phyloP scores from a whole-genome alignment of 495 filamentous ascomycete genomes.

The Trichoderma erinaceum region DNA sequence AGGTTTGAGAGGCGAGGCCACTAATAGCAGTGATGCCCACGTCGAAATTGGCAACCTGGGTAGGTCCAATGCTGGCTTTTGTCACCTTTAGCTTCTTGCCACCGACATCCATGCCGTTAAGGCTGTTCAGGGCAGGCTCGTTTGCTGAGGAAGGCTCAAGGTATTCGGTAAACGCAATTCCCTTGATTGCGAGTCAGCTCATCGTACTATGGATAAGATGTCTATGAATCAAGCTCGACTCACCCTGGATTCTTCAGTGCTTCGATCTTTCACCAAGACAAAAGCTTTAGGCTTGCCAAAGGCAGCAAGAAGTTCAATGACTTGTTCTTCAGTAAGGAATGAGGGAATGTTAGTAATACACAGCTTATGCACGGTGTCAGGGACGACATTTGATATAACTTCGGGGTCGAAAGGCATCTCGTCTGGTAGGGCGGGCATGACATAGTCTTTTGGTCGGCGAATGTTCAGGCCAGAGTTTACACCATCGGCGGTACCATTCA shows the following conservation, averaged over 20 bases:
- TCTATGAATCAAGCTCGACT: constrained; percentile 30
- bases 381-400: constrained; percentile 69
- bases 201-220: constrained; percentile 1
- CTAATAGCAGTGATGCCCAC: constrained; percentile 98
- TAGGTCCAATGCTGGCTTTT: constrained; percentile 85
- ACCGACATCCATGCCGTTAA: constrained; percentile 88
- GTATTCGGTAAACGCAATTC: constrained; percentile 96
- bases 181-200: constrained; percentile 46
- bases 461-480: constrained; percentile 64
- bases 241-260: constrained; percentile 84
- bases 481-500: constrained; percentile 51
- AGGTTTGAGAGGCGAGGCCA: constrained; percentile 92
- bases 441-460: constrained; percentile 93
- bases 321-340: constrained; percentile 83
- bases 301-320: constrained; percentile 78
- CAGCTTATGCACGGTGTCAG: constrained; percentile 93
- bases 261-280: constrained; percentile 78
- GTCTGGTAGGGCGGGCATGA: constrained; percentile 76
- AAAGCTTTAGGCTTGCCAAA: constrained; percentile 95
- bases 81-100: constrained; percentile 78
- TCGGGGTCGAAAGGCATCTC: constrained; percentile 72
- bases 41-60: constrained; percentile 81
- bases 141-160: constrained; percentile 62
- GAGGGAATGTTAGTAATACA: constrained; percentile 81
- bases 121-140: constrained; percentile 79